These are phyloP conservation scores for Triticum timopheevii DNA, from an alignment of 176 grass and related monocot species.

Conservation along the genomic window DNA sequence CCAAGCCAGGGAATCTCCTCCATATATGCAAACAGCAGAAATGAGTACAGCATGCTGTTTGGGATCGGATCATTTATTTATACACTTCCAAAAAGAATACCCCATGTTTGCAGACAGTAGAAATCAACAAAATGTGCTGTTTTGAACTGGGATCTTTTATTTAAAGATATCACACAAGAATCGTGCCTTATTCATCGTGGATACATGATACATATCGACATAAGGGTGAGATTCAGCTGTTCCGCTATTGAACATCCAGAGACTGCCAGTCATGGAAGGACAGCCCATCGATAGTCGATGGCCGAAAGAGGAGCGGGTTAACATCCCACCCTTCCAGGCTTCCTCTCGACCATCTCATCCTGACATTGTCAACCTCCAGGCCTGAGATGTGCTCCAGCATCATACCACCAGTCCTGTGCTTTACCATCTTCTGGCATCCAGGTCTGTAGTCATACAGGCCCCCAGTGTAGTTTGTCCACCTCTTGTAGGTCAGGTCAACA, in stretches of 20 bases:
- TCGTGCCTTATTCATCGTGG: neutral
- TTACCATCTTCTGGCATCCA: slow-evolving; percentile 62
- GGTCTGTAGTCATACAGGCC: slow-evolving; percentile 78
- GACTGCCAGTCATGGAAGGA: slow-evolving; percentile 78
- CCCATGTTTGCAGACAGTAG: neutral
- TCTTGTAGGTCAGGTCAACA: slow-evolving; percentile 66
- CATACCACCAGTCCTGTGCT: slow-evolving; percentile 65
- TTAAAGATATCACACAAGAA: slow-evolving; percentile 30
- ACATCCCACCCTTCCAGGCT: slow-evolving; percentile 53
- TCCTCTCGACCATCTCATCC: slow-evolving; percentile 62
- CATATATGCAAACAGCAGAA: neutral
- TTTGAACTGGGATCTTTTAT: slow-evolving; percentile 23
- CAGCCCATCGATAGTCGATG: slow-evolving; percentile 56
- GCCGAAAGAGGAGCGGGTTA: slow-evolving; percentile 58
- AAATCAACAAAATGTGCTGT: neutral
- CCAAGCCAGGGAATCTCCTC: neutral
- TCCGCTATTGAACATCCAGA: slow-evolving; percentile 35
- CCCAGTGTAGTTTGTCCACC: slow-evolving; percentile 64
- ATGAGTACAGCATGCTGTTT: neutral
- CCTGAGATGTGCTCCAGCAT: slow-evolving; percentile 83
- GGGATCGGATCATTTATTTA: slow-evolving; percentile 17
- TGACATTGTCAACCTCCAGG: slow-evolving; percentile 81
- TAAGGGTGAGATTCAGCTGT: neutral
- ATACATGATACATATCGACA: neutral
- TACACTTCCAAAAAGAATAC: slow-evolving; percentile 24